A percentile compares a stretch with the other conserved stretches of the same genome.
phyloP scores from a whole-genome alignment of 2,329 filamentous ascomycete genomes.

The Fusarium redolens region DNA sequence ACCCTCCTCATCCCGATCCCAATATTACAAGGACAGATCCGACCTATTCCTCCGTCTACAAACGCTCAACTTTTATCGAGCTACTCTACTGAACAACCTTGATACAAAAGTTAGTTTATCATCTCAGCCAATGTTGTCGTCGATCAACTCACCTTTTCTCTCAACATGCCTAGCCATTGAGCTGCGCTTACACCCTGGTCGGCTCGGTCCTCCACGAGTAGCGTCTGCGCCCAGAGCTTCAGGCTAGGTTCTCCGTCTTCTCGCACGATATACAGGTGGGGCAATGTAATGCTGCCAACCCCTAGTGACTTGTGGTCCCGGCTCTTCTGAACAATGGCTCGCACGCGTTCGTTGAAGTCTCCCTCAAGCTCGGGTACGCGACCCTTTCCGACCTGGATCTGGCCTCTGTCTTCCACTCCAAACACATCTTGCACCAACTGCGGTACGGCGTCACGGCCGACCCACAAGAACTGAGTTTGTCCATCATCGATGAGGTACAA shows the following conservation, averaged over 20 bases:
- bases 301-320: slow-evolving; percentile 86
- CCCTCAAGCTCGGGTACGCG: slow-evolving; percentile 88
- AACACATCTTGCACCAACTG: slow-evolving; percentile 92
- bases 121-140: not conserved
- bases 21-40: slow-evolving; percentile 40
- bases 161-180: slow-evolving; percentile 90
- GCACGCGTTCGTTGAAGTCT: slow-evolving; percentile 95
- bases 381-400: slow-evolving; percentile 91
- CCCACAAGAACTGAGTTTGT: slow-evolving; percentile 97
- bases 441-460: slow-evolving; percentile 91
- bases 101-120: slow-evolving; percentile 23
- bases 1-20: slow-evolving; percentile 33
- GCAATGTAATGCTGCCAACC: slow-evolving; percentile 91
- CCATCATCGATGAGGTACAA: slow-evolving; percentile 97
- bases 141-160: slow-evolving; percentile 82
- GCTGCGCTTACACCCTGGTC: slow-evolving; percentile 93
- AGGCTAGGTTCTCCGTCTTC: slow-evolving; percentile 96
- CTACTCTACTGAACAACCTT: slow-evolving; percentile 51
- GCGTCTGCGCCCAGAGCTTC: slow-evolving; percentile 95
- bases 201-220: slow-evolving; percentile 93
- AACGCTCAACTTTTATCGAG: slow-evolving; percentile 23
- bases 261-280: slow-evolving; percentile 91
- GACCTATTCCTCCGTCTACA: slow-evolving; percentile 32
- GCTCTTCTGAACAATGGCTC: slow-evolving; percentile 92
- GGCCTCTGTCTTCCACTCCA: slow-evolving; percentile 82